These are phyloP conservation scores for Fusarium succisae DNA, from an alignment of 2,329 filamentous ascomycete species.

Conservation along the genomic window DNA sequence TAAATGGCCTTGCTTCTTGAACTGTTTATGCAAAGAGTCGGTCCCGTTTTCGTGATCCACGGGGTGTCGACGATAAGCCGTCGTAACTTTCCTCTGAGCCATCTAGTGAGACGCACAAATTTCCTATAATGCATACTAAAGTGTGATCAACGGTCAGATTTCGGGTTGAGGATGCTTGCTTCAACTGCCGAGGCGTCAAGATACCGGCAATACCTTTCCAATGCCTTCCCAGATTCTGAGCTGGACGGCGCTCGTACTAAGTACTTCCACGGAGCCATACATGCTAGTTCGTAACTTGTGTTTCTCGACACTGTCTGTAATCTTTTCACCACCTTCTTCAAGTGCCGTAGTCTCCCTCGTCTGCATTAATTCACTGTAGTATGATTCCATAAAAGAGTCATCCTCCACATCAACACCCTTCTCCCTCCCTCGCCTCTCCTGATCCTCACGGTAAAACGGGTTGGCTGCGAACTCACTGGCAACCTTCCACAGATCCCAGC, in stretches of 20 bases:
- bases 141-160: not conserved
- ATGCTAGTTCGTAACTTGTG: not conserved
- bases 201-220: not conserved
- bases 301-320: not conserved
- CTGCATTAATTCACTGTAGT: not conserved
- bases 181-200: not conserved
- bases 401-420: not conserved
- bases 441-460: not conserved
- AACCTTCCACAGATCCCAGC: not conserved
- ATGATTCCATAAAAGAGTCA: not conserved
- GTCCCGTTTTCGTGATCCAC: not conserved
- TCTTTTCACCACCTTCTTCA: not conserved
- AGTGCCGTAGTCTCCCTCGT: not conserved
- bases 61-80: not conserved
- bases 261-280: not conserved
- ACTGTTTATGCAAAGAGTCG: not conserved
- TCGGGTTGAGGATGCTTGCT: not conserved
- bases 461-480: not conserved
- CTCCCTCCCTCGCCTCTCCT: not conserved
- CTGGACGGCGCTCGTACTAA: not conserved
- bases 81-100: not conserved
- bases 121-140: not conserved
- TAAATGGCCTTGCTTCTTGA: not conserved
- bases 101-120: not conserved
- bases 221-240: not conserved